Conservation (phyloP, 169 alveolate species). For the Cryptosporidium tyzzeri region DNA sequence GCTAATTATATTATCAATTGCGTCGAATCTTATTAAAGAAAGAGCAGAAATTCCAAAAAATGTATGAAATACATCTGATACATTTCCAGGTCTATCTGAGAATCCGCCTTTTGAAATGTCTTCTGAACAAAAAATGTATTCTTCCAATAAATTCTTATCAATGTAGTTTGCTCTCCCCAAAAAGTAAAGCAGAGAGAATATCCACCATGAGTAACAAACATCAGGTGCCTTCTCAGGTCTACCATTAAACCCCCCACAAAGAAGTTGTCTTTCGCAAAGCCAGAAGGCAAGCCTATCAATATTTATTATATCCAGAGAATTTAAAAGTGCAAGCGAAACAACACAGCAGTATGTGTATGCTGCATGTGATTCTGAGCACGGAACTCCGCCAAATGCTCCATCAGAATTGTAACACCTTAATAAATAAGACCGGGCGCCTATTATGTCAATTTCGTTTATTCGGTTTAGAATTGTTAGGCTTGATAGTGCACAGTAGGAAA, state of each 20-base stretch:
- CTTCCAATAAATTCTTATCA: conserved; percentile 86
- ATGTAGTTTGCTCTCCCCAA: conserved; percentile 81
- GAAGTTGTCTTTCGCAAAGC: conserved; percentile 93
- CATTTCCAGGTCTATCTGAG: conserved; percentile 94
- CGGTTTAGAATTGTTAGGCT: conserved; percentile 88
- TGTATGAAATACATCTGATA: conserved; percentile 95
- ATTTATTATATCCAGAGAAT: conserved; percentile 84
- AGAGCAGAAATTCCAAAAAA: conserved; percentile 95
- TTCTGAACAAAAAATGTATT: conserved; percentile 88
- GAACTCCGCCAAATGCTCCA: conserved; percentile 95
- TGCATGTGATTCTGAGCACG: conserved; percentile 96
- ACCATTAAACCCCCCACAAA: conserved; percentile 96
- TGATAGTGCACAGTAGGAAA: conserved; percentile 92
- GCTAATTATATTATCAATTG: not conserved
- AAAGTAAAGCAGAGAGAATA: conserved; percentile 88
- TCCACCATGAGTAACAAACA: conserved; percentile 98
- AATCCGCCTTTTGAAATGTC: conserved; percentile 93
- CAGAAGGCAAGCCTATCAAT: conserved; percentile 84
- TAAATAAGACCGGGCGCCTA: conserved; percentile 88
- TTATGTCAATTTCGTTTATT: conserved; percentile 84
- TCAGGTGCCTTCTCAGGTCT: conserved; percentile 97
- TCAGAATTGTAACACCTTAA: conserved; percentile 92
- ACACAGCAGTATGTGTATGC: conserved; percentile 95
- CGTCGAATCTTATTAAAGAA: conserved; percentile 83
- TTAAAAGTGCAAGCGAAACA: conserved; percentile 88